These are phyloP conservation scores for Metarhizium album DNA, from an alignment of 2,329 filamentous ascomycete species.

Conservation along the genomic window DNA sequence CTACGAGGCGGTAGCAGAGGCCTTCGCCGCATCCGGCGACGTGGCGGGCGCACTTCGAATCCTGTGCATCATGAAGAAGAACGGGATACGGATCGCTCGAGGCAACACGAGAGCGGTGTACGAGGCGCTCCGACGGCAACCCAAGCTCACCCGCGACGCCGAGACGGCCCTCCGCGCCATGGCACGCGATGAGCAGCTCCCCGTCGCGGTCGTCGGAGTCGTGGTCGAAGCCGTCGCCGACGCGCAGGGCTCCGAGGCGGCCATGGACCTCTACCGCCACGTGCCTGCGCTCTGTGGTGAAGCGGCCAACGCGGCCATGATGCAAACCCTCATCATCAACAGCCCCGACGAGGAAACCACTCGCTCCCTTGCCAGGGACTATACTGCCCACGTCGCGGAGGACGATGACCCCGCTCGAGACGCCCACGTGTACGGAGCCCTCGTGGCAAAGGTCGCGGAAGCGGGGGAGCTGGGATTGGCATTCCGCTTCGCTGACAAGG, in stretches of 20 bases:
- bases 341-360: slow-evolving; percentile 16
- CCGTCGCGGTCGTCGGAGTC: slow-evolving; percentile 25
- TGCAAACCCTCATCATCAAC: slow-evolving; percentile 21
- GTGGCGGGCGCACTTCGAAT: slow-evolving; percentile 56
- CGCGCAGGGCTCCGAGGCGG: slow-evolving; percentile 17
- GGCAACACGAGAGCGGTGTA: slow-evolving; percentile 56
- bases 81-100: slow-evolving; percentile 38
- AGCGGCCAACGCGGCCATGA: slow-evolving; percentile 14
- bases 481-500: slow-evolving; percentile 18
- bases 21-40: slow-evolving; percentile 52
- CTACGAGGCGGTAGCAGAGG: slow-evolving; percentile 68
- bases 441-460: slow-evolving; percentile 20
- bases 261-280: slow-evolving; percentile 22
- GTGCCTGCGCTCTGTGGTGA: slow-evolving; percentile 18
- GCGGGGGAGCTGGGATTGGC: slow-evolving; percentile 22
- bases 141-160: slow-evolving; percentile 36
- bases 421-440: slow-evolving; percentile 12
- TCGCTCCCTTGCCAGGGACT: slow-evolving; percentile 19
- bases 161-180: slow-evolving; percentile 48
- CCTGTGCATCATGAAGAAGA: slow-evolving; percentile 60
- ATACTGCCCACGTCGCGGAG: slow-evolving; percentile 14
- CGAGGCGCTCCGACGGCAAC: slow-evolving; percentile 37
- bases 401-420: slow-evolving; percentile 8
- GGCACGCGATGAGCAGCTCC: slow-evolving; percentile 19
- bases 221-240: slow-evolving; percentile 24